Base-by-base conservation (phyloP, 2,329 filamentous ascomycete species). In the Neofusicoccum sp. region DNA sequence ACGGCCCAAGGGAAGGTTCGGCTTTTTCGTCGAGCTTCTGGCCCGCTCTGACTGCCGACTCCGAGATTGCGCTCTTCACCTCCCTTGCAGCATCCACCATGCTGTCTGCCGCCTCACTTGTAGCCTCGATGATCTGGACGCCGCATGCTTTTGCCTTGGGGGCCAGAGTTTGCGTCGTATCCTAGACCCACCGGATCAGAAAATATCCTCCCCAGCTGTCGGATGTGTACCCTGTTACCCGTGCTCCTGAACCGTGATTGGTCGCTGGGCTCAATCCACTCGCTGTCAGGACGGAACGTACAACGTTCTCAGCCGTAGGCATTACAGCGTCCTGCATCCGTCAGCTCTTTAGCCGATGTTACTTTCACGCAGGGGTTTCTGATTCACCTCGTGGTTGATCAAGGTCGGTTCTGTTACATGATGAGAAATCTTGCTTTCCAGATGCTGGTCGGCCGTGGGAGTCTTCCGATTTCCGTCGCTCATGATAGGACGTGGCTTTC, bases 1-100 rank as follows among this genome's bases (percentile, higher is more conserved):
- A 77, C 3, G 73, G 74, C 11, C 73, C 73, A n/a, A 68, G 65
- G 52, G 56, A 56, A 49, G 43, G 47, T 31, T 64, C 59, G 36
- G 43, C 48, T 43, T 50, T 52, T 45, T 37, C 44, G 34, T 64
- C 44, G 36, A 64, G 41, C 31, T 58, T 49, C 43, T 44, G 41
- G 6, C 47, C 16, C 29, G 29, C 64, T 66, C 28, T 71, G 31
- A 41, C 31, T 37, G 54, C 54, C 33, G 58, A 62, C 33, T 62
- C 44, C 28, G 50, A 56, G 49, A 64, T 47, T 50, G 60, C 50
- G 31, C 39, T 47, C 36, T 44, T 50, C 29, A 65, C 39, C 14
- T 59, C 50, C 45, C 62, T 60, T 7, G 50, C 61, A 12, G 52
- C 16, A 28, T 59, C 47, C 12, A 45, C 31, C 22, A 65, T 45